Evolutionary conservation across 768 basidiomycete species (phyloP), one percentile per base, ranked within the genome.

Genomic region (Naganishia randhawae): DNA sequence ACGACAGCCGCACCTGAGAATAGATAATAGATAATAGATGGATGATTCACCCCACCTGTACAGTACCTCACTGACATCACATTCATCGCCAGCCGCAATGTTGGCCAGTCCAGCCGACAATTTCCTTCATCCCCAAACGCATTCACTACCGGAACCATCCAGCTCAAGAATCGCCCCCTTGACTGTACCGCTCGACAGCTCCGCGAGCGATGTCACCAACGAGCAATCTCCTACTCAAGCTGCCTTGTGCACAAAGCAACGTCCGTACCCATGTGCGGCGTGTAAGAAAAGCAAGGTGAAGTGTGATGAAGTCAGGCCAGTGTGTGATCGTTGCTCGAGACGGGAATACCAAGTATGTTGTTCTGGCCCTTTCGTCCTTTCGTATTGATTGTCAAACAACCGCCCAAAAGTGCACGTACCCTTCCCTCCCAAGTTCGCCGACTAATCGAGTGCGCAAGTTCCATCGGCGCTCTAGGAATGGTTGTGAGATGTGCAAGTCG

Each of bases 251-350:
- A 35, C 14, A 31, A 55, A 37, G 54, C 33, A 32, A 22, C 7
- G 54, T 3, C 54, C 54, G 54, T 35, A 55, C 35, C 54, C 54
- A 37, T 65, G 63, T 51, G 33, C 33, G 50, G 33, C 50, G 19
- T 65, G 63, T 25, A 50, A 51, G 48, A 65, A 65, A 50, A 65
- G 63, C 63, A 65, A 65, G 63, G 63, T 65, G 29, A 65, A 65
- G 48, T 65, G 63, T 29, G 63, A 51, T 50, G 63, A 65, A 65
- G 63, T 33, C 19, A 45, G 37, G 11, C 63, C 63, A 19, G 22
- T 32, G 4, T 65, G 63, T 65, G 32, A 37, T 33, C 45, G 63
- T 14, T 65, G 63, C 35, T 9, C 22, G 17, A 31, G 63, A 13
- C 22, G 63, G 19, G 63, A 35, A 31, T 37, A 37, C 31, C 16